These are phyloP conservation scores for Escallonia rubra DNA, from an alignment of 129 eudicot species.

Conservation along the genomic window DNA sequence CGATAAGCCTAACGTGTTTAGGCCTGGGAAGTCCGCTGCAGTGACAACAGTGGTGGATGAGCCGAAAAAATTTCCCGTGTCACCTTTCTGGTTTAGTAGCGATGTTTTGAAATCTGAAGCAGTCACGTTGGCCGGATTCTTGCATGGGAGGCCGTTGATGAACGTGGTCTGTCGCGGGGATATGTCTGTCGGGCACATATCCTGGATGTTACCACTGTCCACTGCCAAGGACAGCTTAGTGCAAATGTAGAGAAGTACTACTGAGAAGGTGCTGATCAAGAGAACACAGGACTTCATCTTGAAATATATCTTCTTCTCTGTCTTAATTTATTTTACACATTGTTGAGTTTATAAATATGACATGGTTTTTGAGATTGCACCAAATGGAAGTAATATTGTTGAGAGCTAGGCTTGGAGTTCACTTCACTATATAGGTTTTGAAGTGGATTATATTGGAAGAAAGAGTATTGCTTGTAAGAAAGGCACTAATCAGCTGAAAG, in stretches of 20 bases:
- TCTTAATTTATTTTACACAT: conserved; percentile 6
- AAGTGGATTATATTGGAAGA: conserved; percentile 49
- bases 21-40: conserved; percentile 67
- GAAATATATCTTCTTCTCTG: neutral
- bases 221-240: conserved; percentile 19
- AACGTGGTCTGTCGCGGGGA: conserved; percentile 29
- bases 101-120: conserved; percentile 71
- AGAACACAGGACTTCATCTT: conserved; percentile 23
- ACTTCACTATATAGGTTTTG: conserved; percentile 47
- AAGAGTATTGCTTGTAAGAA: conserved; percentile 29
- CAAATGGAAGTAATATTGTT: conserved; percentile 30
- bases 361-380: conserved; percentile 27
- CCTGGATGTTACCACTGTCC: conserved; percentile 64
- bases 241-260: conserved; percentile 2
- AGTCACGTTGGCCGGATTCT: conserved; percentile 49
- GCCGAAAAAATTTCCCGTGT: conserved; percentile 33
- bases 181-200: conserved; percentile 56
- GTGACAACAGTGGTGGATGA: conserved; percentile 51
- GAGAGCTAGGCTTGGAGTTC: conserved; percentile 45
- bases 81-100: conserved; percentile 35
- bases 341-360: conserved; percentile 15
- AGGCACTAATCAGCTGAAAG: conserved; percentile 32
- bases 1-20: conserved; percentile 73
- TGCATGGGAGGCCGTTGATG: conserved; percentile 79
- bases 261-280: conserved; percentile 8